Evolutionary conservation across 2,329 filamentous ascomycete genomes (phyloP), one percentile per base, ranked within the genome.

Genomic region (Monilinia polystroma): DNA sequence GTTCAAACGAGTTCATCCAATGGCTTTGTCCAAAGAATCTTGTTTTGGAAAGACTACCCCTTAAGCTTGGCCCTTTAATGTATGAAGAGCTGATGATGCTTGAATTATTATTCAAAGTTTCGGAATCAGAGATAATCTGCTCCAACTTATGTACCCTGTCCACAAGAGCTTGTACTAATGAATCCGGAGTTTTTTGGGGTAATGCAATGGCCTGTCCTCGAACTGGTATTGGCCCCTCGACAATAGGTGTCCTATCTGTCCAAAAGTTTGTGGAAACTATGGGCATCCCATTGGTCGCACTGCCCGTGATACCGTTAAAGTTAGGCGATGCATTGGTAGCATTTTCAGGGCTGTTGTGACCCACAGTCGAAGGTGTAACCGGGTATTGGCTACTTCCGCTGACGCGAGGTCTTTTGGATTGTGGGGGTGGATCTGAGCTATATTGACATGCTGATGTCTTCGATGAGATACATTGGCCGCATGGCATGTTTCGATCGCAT

Each of bases 1-100:
- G 60, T 29, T 66, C 60, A 29, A 71, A 65, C 4, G 67, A 68
- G 32, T 57, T 56, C 51, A 70, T 67, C 70, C 70, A 73, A 51
- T 73, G 70, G 57, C 64, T 72, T 23, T 67, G 67, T 32, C 71
- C 71, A 63, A 66, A 71, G 14, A 70, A 68, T 14, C 67, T 56
- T 10, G 69, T 69, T 41, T 72, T 72, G 43, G 67, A 69, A 32
- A 70, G 12, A 55, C 47, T 67, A 14, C 67, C 70, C 20, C 63
- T 59, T 11, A 69, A 23, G 23, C 66, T 62, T 38, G 66, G 55
- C n/a, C 54, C 32, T 38, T 53, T 53, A 35, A 57, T 35, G 16
- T 16, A 49, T 52, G 45, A 26, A 45, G 10, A n/a, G 38, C 1
- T 18, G 3, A 26, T 52, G 3, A 56, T 20, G 43, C 35, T 20